Base-by-base conservation (phyloP, 495 filamentous ascomycete species). In the Daldinia decipiens region DNA sequence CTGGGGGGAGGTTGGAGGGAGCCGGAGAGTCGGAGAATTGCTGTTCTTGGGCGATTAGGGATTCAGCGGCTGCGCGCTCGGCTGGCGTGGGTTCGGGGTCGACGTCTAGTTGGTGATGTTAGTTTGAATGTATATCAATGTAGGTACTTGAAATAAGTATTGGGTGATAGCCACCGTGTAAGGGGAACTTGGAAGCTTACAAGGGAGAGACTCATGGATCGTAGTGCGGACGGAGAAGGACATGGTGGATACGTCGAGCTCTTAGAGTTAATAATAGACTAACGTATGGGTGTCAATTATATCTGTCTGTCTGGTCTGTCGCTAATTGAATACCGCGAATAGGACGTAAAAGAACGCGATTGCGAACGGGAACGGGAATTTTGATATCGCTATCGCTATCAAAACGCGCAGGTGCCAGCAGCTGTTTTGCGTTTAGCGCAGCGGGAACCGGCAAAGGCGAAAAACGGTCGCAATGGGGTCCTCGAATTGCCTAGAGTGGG, bases 181-280 rank as follows among this genome's bases (percentile, higher is more conserved):
- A 71, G 26, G 61, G 26, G 29, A 24, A 38, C 15, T n/a, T 34
- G 62, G 31, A 51, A 45, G 56, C 79, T 32, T 88, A 94, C 92
- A 97, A 21, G 92, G 93, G 15, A 97, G 88, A 13, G 92, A 96
- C 76, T 96, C 93, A 80, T 95, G 91, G 45, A 87, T 85, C 69
- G 87, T 87, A 55, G 86, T 87, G 64, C 62, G 70, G 36, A 92
- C 90, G 59, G 92, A 84, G 64, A 91, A 85, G 62, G 91, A 85
- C 90, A 93, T 92, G 31, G 65, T 80, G 67, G 47, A 52, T 31
- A 50, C 21, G 54, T 19, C 2, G 31, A 32, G n/a, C 29, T 56
- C 15, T 9, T 19, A 8, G 17, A 17, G 31, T 36, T 38, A 24
- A 9, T 24, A 47, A 21, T 53, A 26, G 26, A 13, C 50, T 27